Percentiles rank a stretch among this genome's conserved stretches.
Conservation (phyloP, 106 monocot genomes). For the Narthecium ossifragum region DNA sequence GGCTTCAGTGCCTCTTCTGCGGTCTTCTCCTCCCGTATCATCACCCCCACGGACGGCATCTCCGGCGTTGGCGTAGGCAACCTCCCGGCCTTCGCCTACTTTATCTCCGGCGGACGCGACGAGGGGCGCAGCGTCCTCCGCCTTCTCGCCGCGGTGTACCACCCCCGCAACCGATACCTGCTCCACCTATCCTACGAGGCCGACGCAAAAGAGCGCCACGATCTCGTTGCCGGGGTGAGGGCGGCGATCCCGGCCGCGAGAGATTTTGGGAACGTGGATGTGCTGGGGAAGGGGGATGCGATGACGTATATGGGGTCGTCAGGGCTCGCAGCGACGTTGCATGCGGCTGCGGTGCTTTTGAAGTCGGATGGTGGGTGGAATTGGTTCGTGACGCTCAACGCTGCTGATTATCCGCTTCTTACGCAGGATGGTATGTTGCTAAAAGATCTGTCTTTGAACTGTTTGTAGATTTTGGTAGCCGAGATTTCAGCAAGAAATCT, state of each 20-base stretch:
- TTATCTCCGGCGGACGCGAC: constrained; percentile 48
- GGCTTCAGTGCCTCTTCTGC: constrained; percentile 51
- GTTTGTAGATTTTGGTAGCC: too few relatives aligned
- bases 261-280: constrained; percentile 74
- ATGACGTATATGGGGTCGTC: constrained; percentile 72
- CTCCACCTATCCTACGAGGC: constrained; percentile 64
- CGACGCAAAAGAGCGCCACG: constrained; percentile 32
- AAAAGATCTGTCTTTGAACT: background rate
- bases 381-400: constrained; percentile 84
- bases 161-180: constrained; percentile 80
- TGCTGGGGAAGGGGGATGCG: constrained; percentile 54
- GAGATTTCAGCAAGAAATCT: too few relatives aligned
- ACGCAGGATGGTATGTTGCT: constrained; percentile 74
- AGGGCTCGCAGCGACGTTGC: constrained; percentile 59
- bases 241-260: constrained; percentile 40
- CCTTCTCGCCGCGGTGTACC: constrained; percentile 73
- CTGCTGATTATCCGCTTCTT: constrained; percentile 73
- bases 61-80: constrained; percentile 25
- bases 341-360: constrained; percentile 59
- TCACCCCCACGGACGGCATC: constrained; percentile 9
- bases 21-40: constrained; percentile 26
- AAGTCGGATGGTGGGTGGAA: constrained; percentile 61
- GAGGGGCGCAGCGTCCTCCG: constrained; percentile 49
- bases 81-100: constrained; percentile 73
- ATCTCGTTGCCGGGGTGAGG: constrained; percentile 21